Evolutionary conservation across 1,284 basidiomycete genomes (phyloP), one percentile per base, ranked within the genome.

Genomic region (Cryptococcus sp.): DNA sequence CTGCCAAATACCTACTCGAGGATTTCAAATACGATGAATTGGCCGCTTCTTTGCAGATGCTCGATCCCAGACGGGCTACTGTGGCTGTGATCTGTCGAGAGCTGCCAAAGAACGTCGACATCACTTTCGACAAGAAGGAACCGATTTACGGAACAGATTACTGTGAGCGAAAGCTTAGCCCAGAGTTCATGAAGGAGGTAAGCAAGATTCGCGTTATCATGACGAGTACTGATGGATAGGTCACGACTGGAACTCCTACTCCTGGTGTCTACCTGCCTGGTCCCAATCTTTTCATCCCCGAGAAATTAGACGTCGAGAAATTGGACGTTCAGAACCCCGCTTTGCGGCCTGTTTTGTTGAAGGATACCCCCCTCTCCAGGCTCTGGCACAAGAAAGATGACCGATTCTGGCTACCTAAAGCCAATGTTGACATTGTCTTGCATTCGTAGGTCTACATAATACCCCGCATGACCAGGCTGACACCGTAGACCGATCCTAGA

Each of bases 361-460:
- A 82, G 24, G 81, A 90, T 69, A 89, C 84, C 0, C 75, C 81
- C 0, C 66, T 86, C 31, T 87, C 85, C 1, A 80, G 84, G 19
- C 74, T 96, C 11, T 98, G 92, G 92, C 83, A 92, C 76, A 98
- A 98, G 79, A 91, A 91, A 68, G 93, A 98, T 69, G 92, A 98
- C 73, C 82, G 81, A 55, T 97, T 93, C 78, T 94, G 90, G 87
- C 83, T 93, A 4, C 93, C 93, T 0, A 89, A 89, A 67, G 89
- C 89, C 23, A 74, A 72, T 52, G 62, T 76, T 16, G 67, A 72
- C 54, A 49, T 73, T 47, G 57, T 64, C 23, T 59, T 75, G 24
- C 61, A 66, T 46, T 67, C 69, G 66, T 71, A 34, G 55, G 64
- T 59, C 24, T 9, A 9, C 32, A 34, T 34, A 16, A 9, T 34